A percentile compares a stretch with the other conserved stretches of the same genome.
Evolutionary conservation across 2,329 filamentous ascomycete species (phyloP).

Genomic region (Pyrenophora teres): DNA sequence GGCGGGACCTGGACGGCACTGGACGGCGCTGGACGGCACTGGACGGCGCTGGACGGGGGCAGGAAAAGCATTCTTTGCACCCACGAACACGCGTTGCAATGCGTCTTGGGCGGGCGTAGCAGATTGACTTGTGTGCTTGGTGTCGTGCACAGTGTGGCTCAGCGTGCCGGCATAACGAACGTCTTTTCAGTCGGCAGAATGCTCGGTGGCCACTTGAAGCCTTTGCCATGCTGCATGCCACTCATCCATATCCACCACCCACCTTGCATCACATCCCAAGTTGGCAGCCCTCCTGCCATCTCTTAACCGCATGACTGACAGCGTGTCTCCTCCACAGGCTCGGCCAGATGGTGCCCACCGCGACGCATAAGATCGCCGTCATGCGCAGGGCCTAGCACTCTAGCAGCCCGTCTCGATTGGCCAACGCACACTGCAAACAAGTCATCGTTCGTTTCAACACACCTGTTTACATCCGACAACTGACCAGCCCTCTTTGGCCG

Average conservation of each 20-base stretch:
- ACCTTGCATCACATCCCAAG: too few species aligned
- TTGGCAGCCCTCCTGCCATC: constrained; percentile 4
- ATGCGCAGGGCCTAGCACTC: constrained; percentile 23
- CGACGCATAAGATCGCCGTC: constrained; percentile 24
- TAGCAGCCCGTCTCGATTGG: constrained; percentile 16
- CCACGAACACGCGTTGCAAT: constrained; percentile 28
- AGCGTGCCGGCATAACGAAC: constrained; percentile 4
- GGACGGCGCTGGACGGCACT: too few species aligned
- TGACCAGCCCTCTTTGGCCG: constrained; percentile 22
- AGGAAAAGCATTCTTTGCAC: constrained; percentile 18
- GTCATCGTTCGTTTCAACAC: constrained; percentile 33
- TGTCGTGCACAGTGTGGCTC: constrained; percentile 15
- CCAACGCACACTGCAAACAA: constrained; percentile 22
- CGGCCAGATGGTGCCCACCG: constrained; percentile 25
- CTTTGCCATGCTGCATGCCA: neutral
- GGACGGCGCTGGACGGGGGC: neutral
- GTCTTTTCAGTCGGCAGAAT: neutral
- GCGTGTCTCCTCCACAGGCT: constrained; percentile 10
- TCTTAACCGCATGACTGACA: constrained; percentile 20
- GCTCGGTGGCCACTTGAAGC: neutral
- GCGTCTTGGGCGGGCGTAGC: constrained; percentile 19
- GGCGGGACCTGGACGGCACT: neutral
- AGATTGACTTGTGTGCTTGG: constrained; percentile 1
- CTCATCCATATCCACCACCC: too few species aligned
- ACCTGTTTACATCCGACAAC: constrained; percentile 24